phyloP scores from a whole-genome alignment of 1,284 basidiomycete genomes.

The Bjerkandera adusta region DNA sequence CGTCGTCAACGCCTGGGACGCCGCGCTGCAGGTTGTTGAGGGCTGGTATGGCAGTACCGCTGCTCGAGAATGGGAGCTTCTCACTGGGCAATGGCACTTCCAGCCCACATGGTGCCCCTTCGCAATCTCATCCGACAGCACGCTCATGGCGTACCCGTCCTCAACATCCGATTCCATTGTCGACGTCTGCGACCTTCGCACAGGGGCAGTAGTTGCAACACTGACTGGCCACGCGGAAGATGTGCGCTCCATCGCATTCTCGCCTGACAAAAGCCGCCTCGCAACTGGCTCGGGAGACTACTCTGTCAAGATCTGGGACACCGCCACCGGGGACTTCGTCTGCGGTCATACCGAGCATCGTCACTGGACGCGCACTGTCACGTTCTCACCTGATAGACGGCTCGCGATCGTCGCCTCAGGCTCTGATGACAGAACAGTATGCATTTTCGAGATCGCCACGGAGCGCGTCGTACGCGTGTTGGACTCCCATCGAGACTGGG shows the following conservation, averaged over 20 bases:
- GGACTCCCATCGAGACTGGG: slow-evolving; percentile 16
- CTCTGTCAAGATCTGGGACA: slow-evolving; percentile 24
- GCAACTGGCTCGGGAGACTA: slow-evolving; percentile 26
- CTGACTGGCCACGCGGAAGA: too few relatives aligned
- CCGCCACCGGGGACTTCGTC: slow-evolving; percentile 24
- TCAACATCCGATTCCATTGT: too few relatives aligned
- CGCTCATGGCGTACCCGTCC: too few relatives aligned
- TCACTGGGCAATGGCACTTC: too few relatives aligned
- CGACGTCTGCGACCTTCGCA: too few relatives aligned
- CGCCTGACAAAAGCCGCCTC: slow-evolving; percentile 21
- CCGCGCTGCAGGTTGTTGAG: too few relatives aligned
- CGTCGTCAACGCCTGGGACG: too few relatives aligned
- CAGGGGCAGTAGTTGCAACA: too few relatives aligned
- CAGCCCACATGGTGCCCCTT: too few relatives aligned
- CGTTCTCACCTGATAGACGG: slow-evolving; percentile 19
- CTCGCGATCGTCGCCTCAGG: slow-evolving; percentile 20
- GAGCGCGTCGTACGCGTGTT: slow-evolving; percentile 12
- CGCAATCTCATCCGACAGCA: too few relatives aligned
- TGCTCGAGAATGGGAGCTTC: too few relatives aligned
- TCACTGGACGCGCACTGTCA: slow-evolving; percentile 12
- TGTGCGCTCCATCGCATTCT: slow-evolving; percentile 21
- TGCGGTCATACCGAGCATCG: slow-evolving; percentile 26
- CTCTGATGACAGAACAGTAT: slow-evolving; percentile 14
- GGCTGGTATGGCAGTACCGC: too few relatives aligned
- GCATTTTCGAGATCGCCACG: slow-evolving; percentile 11